Evolutionary conservation across 2,329 filamentous ascomycete genomes (phyloP).

Genomic region (Diaporthe sp.): DNA sequence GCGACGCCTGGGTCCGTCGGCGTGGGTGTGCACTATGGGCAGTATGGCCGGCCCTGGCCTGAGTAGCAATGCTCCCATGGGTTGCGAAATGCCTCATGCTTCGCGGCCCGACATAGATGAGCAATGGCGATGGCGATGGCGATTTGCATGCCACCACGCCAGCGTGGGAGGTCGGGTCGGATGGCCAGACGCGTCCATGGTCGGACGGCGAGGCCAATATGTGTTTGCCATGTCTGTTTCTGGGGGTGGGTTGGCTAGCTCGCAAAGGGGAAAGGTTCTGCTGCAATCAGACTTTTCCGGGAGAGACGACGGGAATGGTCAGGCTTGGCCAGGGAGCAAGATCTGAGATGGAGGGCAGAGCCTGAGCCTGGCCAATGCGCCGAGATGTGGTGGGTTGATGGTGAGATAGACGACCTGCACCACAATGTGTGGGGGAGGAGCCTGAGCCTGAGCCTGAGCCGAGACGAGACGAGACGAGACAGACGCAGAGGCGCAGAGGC

Average conservation of each 20-base stretch:
- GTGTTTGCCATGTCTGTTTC: not conserved
- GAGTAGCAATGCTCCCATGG: not conserved
- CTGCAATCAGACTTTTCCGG: constrained; percentile 33
- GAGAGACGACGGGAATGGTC: constrained; percentile 22
- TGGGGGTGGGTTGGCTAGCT: not conserved
- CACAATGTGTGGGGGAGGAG: not conserved
- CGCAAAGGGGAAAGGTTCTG: not conserved
- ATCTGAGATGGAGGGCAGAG: constrained; percentile 17
- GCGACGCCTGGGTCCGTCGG: constrained; percentile 19
- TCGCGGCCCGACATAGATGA: constrained; percentile 9
- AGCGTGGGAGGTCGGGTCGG: not conserved
- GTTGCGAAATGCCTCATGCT: constrained; percentile 12
- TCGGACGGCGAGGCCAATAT: not conserved
- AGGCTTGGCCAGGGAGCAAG: not conserved
- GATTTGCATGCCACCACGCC: not conserved
- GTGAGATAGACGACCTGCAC: constrained; percentile 5
- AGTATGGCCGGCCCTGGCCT: not conserved
- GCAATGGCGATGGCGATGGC: constrained; percentile 13
- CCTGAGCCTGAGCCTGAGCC: no score
- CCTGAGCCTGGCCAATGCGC: constrained; percentile 7
- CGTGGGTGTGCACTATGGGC: not conserved
- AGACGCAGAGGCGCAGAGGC: not conserved
- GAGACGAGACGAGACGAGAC: no score
- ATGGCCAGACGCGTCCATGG: constrained; percentile 4
- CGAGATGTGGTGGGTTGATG: not conserved